These are phyloP conservation scores for Hypoxylon sp. DNA, from an alignment of 2,329 filamentous ascomycete genomes.

Conservation along the genomic window DNA sequence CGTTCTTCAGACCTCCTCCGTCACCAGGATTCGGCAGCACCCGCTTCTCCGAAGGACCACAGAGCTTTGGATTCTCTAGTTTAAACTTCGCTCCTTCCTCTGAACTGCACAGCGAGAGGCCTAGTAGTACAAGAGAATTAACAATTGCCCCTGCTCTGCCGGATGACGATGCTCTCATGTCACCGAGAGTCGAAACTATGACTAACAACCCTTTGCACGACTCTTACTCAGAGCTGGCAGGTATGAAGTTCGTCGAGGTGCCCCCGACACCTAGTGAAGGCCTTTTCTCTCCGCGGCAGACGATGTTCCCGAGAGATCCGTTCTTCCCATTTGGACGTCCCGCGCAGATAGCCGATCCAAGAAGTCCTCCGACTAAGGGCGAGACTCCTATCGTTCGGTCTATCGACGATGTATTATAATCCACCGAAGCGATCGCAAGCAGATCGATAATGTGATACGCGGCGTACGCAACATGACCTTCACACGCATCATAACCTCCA, in stretches of 20 bases:
- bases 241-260: slow-evolving; percentile 68
- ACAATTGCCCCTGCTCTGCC: slow-evolving; percentile 56
- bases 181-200: slow-evolving; percentile 80
- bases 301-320: slow-evolving; percentile 68
- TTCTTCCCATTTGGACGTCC: slow-evolving; percentile 68
- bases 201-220: slow-evolving; percentile 76
- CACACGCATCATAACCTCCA: slow-evolving; percentile 21
- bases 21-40: slow-evolving; percentile 61
- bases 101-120: slow-evolving; percentile 40
- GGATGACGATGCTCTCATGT: slow-evolving; percentile 73
- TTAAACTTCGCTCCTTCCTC: slow-evolving; percentile 52
- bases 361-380: slow-evolving; percentile 81
- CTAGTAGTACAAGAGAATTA: slow-evolving; percentile 56
- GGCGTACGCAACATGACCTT: slow-evolving; percentile 36
- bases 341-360: slow-evolving; percentile 72
- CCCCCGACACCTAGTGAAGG: slow-evolving; percentile 67
- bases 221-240: slow-evolving; percentile 60
- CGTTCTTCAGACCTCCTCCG: slow-evolving; percentile 57
- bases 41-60: slow-evolving; percentile 57
- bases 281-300: slow-evolving; percentile 68
- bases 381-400: slow-evolving; percentile 82
- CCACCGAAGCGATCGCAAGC: slow-evolving; percentile 2
- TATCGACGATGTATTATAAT: slow-evolving; percentile 82
- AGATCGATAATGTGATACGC: slow-evolving; percentile 31
- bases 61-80: slow-evolving; percentile 62